Conservation (phyloP, 495 filamentous ascomycete genomes). For the Penicillium daleae region DNA sequence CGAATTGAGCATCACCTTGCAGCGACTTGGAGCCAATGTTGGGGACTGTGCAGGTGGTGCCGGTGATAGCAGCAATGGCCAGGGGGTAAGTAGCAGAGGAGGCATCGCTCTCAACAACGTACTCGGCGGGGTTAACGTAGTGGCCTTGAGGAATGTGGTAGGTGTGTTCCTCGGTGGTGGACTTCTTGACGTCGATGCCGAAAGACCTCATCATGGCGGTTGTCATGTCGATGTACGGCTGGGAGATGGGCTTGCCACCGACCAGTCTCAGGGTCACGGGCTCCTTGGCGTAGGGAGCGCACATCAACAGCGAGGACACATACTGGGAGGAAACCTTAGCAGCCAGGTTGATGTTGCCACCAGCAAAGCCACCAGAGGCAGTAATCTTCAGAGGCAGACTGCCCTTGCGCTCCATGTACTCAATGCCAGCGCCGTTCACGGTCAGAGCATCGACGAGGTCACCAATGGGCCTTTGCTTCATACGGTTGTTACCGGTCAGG, state of each 20-base stretch:
- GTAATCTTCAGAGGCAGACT: slow-evolving; percentile 84
- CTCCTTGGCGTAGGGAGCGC: slow-evolving; percentile 92
- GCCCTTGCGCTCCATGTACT: slow-evolving; percentile 76
- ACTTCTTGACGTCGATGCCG: slow-evolving; percentile 77
- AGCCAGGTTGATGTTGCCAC: slow-evolving; percentile 87
- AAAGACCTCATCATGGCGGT: slow-evolving; percentile 97
- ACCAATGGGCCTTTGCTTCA: slow-evolving; percentile 95
- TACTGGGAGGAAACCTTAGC: slow-evolving; percentile 97
- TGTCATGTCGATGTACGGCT: slow-evolving; percentile 98
- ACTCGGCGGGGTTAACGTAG: slow-evolving; percentile 85
- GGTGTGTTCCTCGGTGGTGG: slow-evolving; percentile 76
- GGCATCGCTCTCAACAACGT: slow-evolving; percentile 94
- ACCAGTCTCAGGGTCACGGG: slow-evolving; percentile 88
- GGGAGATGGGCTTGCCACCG: slow-evolving; percentile 93
- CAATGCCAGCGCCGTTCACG: slow-evolving; percentile 78
- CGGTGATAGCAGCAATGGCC: slow-evolving; percentile 91
- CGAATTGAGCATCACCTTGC: slow-evolving; percentile 95
- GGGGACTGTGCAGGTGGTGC: slow-evolving; percentile 91
- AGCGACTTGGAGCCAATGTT: slow-evolving; percentile 92
- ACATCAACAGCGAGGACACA: slow-evolving; percentile 95
- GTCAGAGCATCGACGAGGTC: slow-evolving; percentile 90
- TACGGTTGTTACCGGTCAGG: slow-evolving; percentile 91
- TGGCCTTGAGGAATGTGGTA: slow-evolving; percentile 89
- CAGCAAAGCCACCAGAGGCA: slow-evolving; percentile 84
- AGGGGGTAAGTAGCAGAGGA: slow-evolving; percentile 97